Evolutionary conservation across 2,329 filamentous ascomycete genomes (phyloP), one percentile per base, ranked within the genome.

Genomic region (Scedosporium minutisporum): DNA sequence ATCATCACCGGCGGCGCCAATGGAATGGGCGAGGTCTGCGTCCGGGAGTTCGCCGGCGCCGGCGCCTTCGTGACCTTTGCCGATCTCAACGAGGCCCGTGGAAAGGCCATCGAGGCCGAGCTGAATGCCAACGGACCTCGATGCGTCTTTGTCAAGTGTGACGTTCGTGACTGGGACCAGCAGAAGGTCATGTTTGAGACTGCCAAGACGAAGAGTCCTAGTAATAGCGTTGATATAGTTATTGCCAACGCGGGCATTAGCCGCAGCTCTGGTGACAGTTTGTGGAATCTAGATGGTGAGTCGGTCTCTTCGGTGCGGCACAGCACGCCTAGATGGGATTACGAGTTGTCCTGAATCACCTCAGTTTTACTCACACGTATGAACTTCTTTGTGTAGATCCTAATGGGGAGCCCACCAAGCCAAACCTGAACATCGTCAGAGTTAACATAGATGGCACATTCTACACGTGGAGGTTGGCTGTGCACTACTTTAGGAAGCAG

Each of bases 1-100:
- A 72, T 81, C 23, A 73, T 81, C 16, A 81, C 78, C 1, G 78
- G 78, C n/a, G 79, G 78, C 10, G 78, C 72, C 42, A 75, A 73
- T 63, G 76, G 76, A 23, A 75, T 78, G 63, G 76, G 75, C 6
- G 72, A 76, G 64, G 68, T 66, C 0, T 74, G 71, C 25, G 73
- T 75, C 0, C 65, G 71, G 3, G 69, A 70, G 4, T 77, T 77
- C 58, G 69, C 67, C 9, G 68, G 65, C 3, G 71, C 73, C 5
- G 75, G 76, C 6, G 75, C 75, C 2, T 77, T 71, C 62, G 75
- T 78, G 3, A 77, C 75, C 0, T 72, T 78, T 65, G 75, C 70
- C 29, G 76, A 78, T 62, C 64, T 76, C 6, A 71, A 75, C 61
- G 68, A 72, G 1, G 65, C 69, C 16, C 69, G 72, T 0, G 75